Base-by-base conservation (phyloP, 192 early-diverging fungal genomes). In the Spinellus fusiger region DNA sequence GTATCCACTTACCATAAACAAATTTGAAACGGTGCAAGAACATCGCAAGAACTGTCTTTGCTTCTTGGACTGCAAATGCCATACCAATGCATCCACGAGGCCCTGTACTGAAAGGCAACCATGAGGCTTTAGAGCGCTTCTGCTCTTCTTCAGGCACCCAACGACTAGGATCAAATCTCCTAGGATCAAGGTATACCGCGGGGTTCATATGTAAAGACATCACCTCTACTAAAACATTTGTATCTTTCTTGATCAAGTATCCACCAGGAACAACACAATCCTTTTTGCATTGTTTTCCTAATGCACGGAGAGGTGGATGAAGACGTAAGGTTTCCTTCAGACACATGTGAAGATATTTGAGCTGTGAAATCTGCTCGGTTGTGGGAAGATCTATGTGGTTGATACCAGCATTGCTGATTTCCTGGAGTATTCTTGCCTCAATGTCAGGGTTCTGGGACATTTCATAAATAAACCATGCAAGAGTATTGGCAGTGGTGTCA, bases 61-160 rank as follows among this genome's bases (percentile, higher is more conserved):
- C 75, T 63, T 86, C 84, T 65, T 77, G 68, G 33, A 85, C 33
- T 35, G 80, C 79, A 73, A 81, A 77, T 35, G 73, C 68, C 31
- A 70, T 62, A 32, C 71, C 71, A 34, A 73, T 73, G 61, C 71
- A 73, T n/a, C 53, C 61, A 16, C 71, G 49, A 31, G 61, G 60
- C 13, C 71, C 71, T 20, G 61, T 56, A 34, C 61, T 67, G 31
- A 73, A 73, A n/a, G 65, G 71, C n/a, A 73, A 50, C 65, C 65
- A 73, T 23, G 71, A 46, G 37, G 50, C 52, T 5, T 47, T 49
- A 22, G 54, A 57, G 20, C 62, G 61, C 10, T 63, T 63, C 13
- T 62, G 60, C 38, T 67, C 40, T 16, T 63, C 71, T 37, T 56
- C 69, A 22, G 64, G 54, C 6, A 66, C 57, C 49, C 69, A 73